Evolutionary conservation across 2,329 filamentous ascomycete genomes (phyloP).

Genomic region (Sporothrix mexicana): DNA sequence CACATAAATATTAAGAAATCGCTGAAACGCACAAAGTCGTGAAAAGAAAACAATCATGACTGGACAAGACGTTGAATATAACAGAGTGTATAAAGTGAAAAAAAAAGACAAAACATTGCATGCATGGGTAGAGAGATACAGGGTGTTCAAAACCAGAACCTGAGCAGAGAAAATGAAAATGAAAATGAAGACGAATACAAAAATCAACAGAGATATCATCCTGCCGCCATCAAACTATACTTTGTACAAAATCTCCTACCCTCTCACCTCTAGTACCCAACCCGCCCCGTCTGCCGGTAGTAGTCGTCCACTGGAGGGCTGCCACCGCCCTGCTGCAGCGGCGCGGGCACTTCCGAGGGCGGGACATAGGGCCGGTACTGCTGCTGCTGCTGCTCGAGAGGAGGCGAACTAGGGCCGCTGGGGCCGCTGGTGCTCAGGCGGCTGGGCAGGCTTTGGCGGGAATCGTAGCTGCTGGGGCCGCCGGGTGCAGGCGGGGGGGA

Average conservation of each 20-base stretch:
- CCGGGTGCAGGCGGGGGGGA: slow-evolving; percentile 49
- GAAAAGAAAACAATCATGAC: background rate
- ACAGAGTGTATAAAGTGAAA: background rate
- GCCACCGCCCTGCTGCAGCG: slow-evolving; percentile 46
- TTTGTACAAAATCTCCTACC: background rate
- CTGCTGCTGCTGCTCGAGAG: slow-evolving; percentile 43
- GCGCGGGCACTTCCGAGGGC: slow-evolving; percentile 39
- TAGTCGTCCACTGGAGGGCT: slow-evolving; percentile 55
- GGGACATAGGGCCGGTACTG: slow-evolving; percentile 69
- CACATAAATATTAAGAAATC: too few species aligned
- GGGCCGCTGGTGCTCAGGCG: slow-evolving; percentile 24
- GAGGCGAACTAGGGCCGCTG: slow-evolving; percentile 29
- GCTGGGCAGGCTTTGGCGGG: slow-evolving; percentile 54
- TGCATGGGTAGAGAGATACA: slow-evolving; percentile 19
- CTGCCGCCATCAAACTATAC: background rate
- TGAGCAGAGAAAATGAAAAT: background rate
- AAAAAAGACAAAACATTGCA: background rate
- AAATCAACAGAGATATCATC: background rate
- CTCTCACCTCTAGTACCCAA: slow-evolving; percentile 33
- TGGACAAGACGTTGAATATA: background rate
- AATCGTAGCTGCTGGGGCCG: slow-evolving; percentile 46
- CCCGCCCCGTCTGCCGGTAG: slow-evolving; percentile 53
- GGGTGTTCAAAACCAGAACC: background rate
- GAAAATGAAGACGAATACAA: background rate
- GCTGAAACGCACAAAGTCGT: too few species aligned